Conservation (phyloP, 2,329 filamentous ascomycete species). For the Pseudocercospora crystallina region DNA sequence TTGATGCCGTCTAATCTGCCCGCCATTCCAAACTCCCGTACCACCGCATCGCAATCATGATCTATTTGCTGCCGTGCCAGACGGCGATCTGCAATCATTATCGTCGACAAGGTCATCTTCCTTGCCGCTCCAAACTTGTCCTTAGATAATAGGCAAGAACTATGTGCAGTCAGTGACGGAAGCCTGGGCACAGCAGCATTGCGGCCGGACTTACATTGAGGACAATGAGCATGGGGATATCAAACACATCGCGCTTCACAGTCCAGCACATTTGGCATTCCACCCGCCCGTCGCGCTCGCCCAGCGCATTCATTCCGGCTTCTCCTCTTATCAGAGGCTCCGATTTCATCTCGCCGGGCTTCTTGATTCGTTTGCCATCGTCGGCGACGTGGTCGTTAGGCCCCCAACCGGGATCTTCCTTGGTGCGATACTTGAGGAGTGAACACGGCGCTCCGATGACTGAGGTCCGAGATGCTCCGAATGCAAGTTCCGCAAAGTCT, state of each 20-base stretch:
- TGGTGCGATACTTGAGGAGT: constrained; percentile 84
- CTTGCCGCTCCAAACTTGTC: not conserved
- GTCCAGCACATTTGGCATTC: constrained; percentile 97
- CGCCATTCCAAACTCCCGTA: too few species aligned
- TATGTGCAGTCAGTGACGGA: constrained; percentile 10
- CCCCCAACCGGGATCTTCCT: constrained; percentile 52
- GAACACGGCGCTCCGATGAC: constrained; percentile 76
- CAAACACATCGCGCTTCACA: constrained; percentile 93
- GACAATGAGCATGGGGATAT: constrained; percentile 97
- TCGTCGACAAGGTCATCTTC: too few species aligned
- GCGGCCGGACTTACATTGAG: constrained; percentile 78
- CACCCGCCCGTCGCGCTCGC: constrained; percentile 80
- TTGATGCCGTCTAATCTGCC: not conserved
- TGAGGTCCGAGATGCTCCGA: constrained; percentile 83
- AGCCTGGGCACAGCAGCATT: not conserved
- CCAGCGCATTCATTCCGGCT: constrained; percentile 77
- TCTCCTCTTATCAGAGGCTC: constrained; percentile 55
- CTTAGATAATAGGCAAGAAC: constrained; percentile 26
- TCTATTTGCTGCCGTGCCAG: not conserved
- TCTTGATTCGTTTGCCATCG: constrained; percentile 30
- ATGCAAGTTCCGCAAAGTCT: constrained; percentile 88
- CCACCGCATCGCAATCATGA: too few species aligned
- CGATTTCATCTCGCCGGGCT: constrained; percentile 23
- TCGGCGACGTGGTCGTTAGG: constrained; percentile 51
- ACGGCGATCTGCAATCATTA: not conserved